Percentiles rank a stretch among this genome's conserved stretches.
phyloP scores from a whole-genome alignment of 1,284 basidiomycete genomes.

The Sutorius eximius region DNA sequence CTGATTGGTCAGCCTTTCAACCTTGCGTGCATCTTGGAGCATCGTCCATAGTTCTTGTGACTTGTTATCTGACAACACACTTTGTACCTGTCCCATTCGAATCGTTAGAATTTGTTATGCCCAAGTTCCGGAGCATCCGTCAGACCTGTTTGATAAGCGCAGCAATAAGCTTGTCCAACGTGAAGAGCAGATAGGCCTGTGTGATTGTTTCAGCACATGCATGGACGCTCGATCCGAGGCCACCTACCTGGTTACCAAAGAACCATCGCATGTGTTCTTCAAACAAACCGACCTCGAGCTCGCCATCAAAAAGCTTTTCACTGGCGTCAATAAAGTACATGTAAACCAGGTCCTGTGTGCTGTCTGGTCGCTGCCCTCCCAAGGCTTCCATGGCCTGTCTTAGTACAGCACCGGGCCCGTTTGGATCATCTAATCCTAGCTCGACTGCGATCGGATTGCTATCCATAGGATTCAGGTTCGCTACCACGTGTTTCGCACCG shows the following conservation, averaged over 20 bases:
- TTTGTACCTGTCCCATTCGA: constrained; percentile 66
- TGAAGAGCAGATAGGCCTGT: constrained; percentile 86
- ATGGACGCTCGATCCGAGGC: constrained; percentile 3
- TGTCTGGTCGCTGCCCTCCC: constrained; percentile 31
- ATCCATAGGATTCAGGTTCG: constrained; percentile 58
- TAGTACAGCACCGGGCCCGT: constrained; percentile 68
- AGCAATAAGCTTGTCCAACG: constrained; percentile 87
- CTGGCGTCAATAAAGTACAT: constrained; percentile 88
- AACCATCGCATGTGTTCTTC: constrained; percentile 97
- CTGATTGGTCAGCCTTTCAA: constrained; percentile 59
- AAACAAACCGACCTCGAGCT: constrained; percentile 86
- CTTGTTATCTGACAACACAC: constrained; percentile 71
- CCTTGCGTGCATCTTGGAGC: constrained; percentile 53
- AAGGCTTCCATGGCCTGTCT: constrained; percentile 61
- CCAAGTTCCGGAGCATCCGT: not conserved
- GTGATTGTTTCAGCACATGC: constrained; percentile 21
- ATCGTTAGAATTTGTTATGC: constrained; percentile 13
- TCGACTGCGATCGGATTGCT: constrained; percentile 73
- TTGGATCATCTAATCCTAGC: constrained; percentile 73
- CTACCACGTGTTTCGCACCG: constrained; percentile 60
- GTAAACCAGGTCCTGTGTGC: constrained; percentile 70
- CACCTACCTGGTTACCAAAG: constrained; percentile 88
- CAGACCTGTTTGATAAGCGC: constrained; percentile 85
- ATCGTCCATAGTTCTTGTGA: constrained; percentile 73
- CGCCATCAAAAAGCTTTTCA: constrained; percentile 91